Conservation (phyloP, 139 green algal species). For the Penium margaritaceum region DNA sequence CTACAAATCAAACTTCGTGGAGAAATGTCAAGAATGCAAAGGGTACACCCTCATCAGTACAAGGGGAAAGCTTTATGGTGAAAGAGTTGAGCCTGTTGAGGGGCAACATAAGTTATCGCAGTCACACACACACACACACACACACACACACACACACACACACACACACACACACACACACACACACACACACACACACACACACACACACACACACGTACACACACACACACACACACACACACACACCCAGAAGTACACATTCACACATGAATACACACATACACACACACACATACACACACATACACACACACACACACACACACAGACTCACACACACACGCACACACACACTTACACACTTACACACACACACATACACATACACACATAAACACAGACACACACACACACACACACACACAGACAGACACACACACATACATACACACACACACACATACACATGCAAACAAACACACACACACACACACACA, state of each 20-base stretch:
- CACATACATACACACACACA: constrained; percentile 13
- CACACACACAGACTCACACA: not conserved
- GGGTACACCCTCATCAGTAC: too few species aligned
- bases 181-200: constrained; percentile 1
- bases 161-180: constrained; percentile 9
- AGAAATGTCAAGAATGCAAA: too few species aligned
- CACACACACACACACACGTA: constrained; percentile 1
- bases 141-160: not conserved
- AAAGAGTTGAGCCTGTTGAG: too few species aligned
- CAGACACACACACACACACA: not conserved
- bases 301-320: constrained; percentile 12
- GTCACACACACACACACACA: not conserved
- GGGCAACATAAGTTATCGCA: too few species aligned
- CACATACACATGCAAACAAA: constrained; percentile 10
- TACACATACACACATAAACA: not conserved
- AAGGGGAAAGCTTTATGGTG: too few species aligned
- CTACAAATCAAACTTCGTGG: too few species aligned
- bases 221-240: not conserved
- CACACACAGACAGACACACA: not conserved
- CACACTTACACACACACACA: not conserved
- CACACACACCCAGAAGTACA: not conserved
- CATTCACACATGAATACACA: not conserved
- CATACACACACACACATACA: constrained; percentile 3
- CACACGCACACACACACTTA: too few species aligned
- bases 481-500: not conserved